A percentile compares a stretch with the other conserved stretches of the same genome.
Conservation (phyloP, 495 filamentous ascomycete genomes). For the Massariosphaeria phaeospora region DNA sequence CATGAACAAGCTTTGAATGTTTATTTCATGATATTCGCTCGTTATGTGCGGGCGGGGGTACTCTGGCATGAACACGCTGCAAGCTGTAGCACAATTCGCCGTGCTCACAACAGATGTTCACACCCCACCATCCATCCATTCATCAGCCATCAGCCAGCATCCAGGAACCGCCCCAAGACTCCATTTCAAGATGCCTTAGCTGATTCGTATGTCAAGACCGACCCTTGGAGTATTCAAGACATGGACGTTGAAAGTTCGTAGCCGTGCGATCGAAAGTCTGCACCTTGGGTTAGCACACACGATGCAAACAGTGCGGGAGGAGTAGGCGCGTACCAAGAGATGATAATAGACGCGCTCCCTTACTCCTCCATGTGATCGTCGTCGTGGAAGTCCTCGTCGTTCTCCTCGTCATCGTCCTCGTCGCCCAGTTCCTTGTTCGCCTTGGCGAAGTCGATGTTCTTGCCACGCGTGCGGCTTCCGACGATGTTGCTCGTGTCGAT, state of each 20-base stretch:
- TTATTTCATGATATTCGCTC: constrained; percentile 4
- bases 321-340: constrained; percentile 13
- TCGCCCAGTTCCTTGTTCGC: constrained; percentile 37
- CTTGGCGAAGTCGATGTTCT: constrained; percentile 44
- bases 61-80: background rate
- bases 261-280: constrained; percentile 1
- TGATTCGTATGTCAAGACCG: constrained; percentile 9
- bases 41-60: constrained; percentile 4
- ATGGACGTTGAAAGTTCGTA: constrained; percentile 10
- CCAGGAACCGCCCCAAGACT: constrained; percentile 22
- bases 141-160: too few species aligned
- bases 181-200: constrained; percentile 16
- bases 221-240: constrained; percentile 3
- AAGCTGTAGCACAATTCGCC: background rate
- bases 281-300: background rate
- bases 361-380: constrained; percentile 41
- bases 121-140: constrained; percentile 9
- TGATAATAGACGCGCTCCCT: background rate
- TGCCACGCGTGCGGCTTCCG: constrained; percentile 65
- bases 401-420: constrained; percentile 39
- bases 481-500: constrained; percentile 89
- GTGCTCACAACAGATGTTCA: background rate
- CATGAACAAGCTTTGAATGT: too few species aligned
- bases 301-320: background rate
- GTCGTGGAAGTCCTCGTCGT: constrained; percentile 40